phyloP scores from a whole-genome alignment of 768 basidiomycete genomes.

The Russula abietina region DNA sequence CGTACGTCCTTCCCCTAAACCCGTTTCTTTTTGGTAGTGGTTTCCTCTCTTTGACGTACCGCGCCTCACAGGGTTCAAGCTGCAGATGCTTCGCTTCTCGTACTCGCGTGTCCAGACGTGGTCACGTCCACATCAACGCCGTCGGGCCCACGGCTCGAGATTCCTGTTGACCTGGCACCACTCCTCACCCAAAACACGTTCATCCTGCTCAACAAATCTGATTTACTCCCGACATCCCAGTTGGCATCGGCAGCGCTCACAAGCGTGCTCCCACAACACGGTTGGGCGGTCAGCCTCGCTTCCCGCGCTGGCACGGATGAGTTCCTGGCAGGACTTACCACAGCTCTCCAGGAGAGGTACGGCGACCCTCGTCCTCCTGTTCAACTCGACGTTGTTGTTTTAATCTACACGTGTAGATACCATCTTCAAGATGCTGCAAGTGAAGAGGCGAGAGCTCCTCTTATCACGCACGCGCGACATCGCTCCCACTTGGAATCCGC shows the following conservation, averaged over 20 bases:
- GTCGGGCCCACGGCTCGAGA: slow-evolving; percentile 23
- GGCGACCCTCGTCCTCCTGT: not conserved
- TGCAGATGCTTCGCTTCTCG: slow-evolving; percentile 73
- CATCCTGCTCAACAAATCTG: slow-evolving; percentile 75
- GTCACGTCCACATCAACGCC: slow-evolving; percentile 12
- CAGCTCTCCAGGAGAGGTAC: slow-evolving; percentile 46
- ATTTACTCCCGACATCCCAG: slow-evolving; percentile 37
- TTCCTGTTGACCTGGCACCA: slow-evolving; percentile 44
- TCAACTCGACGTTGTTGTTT: not conserved
- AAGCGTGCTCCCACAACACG: not conserved
- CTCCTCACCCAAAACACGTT: slow-evolving; percentile 55
- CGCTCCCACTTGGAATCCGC: slow-evolving; percentile 68
- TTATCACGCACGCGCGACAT: slow-evolving; percentile 78
- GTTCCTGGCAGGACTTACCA: slow-evolving; percentile 57
- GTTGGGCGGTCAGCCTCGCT: slow-evolving; percentile 59
- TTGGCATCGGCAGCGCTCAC: not conserved
- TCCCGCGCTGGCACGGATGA: slow-evolving; percentile 49
- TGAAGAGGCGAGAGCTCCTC: slow-evolving; percentile 40
- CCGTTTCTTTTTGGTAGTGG: not conserved
- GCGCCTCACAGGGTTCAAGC: slow-evolving; percentile 46
- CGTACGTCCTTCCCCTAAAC: slow-evolving; percentile 42
- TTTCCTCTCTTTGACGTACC: too few species aligned
- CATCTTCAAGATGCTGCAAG: slow-evolving; percentile 15
- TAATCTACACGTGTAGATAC: slow-evolving; percentile 12
- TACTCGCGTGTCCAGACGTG: slow-evolving; percentile 61